Percentiles rank a stretch among this genome's conserved stretches.
Evolutionary conservation across 768 basidiomycete species (phyloP).

Genomic region (Amanita rimosa): DNA sequence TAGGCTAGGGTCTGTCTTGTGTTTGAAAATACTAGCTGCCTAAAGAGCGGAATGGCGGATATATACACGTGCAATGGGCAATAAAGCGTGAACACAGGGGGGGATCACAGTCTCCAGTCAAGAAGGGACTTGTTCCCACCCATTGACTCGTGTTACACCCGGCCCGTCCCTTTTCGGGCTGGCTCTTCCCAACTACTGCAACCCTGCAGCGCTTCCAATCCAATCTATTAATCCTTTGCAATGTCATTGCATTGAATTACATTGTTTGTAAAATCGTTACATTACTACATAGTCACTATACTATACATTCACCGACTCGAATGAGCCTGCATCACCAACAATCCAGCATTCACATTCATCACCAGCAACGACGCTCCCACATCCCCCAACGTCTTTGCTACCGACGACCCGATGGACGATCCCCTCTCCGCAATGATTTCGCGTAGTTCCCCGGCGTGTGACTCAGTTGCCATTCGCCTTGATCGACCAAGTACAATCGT

Average conservation of each 20-base stretch:
- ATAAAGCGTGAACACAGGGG: background rate
- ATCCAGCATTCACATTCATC: slow-evolving; percentile 33
- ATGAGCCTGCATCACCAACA: slow-evolving; percentile 46
- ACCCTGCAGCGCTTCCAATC: background rate
- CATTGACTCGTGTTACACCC: background rate
- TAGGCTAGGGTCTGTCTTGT: background rate
- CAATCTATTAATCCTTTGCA: too few species aligned
- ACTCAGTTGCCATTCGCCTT: slow-evolving; percentile 51
- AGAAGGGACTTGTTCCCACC: slow-evolving; percentile 1
- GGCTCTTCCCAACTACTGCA: background rate
- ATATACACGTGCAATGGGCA: background rate
- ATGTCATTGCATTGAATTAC: too few species aligned
- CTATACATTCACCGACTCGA: background rate
- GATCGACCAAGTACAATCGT: slow-evolving; percentile 68
- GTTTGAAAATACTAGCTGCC: background rate
- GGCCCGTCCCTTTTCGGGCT: background rate
- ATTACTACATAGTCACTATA: too few species aligned
- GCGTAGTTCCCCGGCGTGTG: slow-evolving; percentile 48
- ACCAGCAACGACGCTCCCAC: slow-evolving; percentile 61
- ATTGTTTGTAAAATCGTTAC: too few species aligned
- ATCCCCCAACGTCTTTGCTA: slow-evolving; percentile 68
- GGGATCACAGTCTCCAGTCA: background rate
- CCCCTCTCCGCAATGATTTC: slow-evolving; percentile 30
- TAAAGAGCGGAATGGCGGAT: background rate
- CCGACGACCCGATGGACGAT: slow-evolving; percentile 36